Base-by-base conservation (phyloP, 1,284 basidiomycete genomes). In the Leccinum subspadiceum region DNA sequence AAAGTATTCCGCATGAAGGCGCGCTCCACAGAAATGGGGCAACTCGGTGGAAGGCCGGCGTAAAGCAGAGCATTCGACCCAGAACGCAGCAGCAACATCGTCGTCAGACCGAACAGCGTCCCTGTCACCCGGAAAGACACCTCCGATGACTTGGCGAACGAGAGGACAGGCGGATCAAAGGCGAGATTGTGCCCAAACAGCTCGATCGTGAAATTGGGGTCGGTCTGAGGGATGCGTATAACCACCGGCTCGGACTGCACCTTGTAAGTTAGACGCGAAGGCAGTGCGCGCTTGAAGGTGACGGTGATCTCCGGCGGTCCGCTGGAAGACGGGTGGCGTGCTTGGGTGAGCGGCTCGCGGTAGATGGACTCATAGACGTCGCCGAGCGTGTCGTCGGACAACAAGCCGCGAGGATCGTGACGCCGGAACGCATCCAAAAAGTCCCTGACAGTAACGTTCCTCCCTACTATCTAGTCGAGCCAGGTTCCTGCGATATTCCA, bases 1-100 rank as follows among this genome's bases (percentile, higher is more conserved):
- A 97, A 94, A 0, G 93, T 96, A 70, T 96, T 90, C 54, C 88
- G 86, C 94, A 97, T 96, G 77, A 96, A 96, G 0, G 90, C 87
- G 24, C 94, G 85, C 73, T 97, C 95, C 60, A 97, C 87, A 26
- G 84, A 80, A 65, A 98, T 79, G 7, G 85, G 80, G 62, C 84
- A 86, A 68, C 86, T 91, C 56, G 90, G 79, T 15, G 93, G 90
- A 29, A 98, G 76, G 17, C 89, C 88, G 1, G 84, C 79, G 72
- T 97, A 98, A 53, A 85, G 80, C 44, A 91, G 77, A 0, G 94
- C 92, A 72, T 92, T 92, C 12, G 84, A 78, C 2, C 95, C 94
- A 49, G 85, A 81, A 53, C 93, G 85, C 69, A 87, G 82, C 79
- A 97, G 88, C 56, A 92, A 81, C 66, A 96, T 84, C 33, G 86